Percentiles rank a stretch among this genome's conserved stretches.
These are phyloP conservation scores for Diaporthe citriasiana DNA, from an alignment of 2,329 filamentous ascomycete species.

Conservation along the genomic window DNA sequence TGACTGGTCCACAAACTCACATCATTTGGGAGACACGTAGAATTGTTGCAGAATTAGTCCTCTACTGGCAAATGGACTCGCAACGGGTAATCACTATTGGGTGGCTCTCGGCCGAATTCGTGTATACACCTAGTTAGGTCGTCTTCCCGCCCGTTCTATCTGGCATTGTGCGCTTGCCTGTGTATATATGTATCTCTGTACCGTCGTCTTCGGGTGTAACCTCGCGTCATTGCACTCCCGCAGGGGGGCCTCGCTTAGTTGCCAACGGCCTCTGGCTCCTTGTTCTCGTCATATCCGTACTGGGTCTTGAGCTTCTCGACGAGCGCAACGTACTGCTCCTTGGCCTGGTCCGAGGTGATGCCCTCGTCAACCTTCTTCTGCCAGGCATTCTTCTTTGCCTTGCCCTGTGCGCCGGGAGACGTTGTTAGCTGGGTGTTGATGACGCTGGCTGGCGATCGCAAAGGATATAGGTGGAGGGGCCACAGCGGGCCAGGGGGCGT, in stretches of 20 bases:
- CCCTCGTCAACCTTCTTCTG: slow-evolving; percentile 76
- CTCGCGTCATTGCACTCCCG: neutral
- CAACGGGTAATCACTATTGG: neutral
- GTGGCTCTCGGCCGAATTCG: slow-evolving; percentile 10
- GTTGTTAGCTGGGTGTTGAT: slow-evolving; percentile 33
- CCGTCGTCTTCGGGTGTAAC: neutral
- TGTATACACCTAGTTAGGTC: slow-evolving; percentile 5
- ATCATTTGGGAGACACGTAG: neutral
- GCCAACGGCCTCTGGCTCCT: slow-evolving; percentile 71
- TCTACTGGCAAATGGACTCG: neutral
- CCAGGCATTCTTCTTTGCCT: slow-evolving; percentile 87
- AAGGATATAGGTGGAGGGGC: neutral
- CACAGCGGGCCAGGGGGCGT: slow-evolving; percentile 45
- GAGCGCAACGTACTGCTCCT: slow-evolving; percentile 81
- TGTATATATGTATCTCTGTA: slow-evolving; percentile 20
- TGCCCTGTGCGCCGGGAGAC: slow-evolving; percentile 66
- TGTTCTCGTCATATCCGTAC: slow-evolving; percentile 76
- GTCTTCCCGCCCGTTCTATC: slow-evolving; percentile 14
- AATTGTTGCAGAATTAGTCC: neutral
- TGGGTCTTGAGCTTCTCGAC: slow-evolving; percentile 80
- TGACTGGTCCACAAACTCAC: neutral
- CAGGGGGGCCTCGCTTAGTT: slow-evolving; percentile 29
- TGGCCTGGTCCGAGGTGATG: slow-evolving; percentile 74
- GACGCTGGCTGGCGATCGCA: neutral
- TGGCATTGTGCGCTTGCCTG: slow-evolving; percentile 20